These are phyloP conservation scores for Solanum pennellii DNA, from an alignment of 257 asterid genomes.

Conservation along the genomic window DNA sequence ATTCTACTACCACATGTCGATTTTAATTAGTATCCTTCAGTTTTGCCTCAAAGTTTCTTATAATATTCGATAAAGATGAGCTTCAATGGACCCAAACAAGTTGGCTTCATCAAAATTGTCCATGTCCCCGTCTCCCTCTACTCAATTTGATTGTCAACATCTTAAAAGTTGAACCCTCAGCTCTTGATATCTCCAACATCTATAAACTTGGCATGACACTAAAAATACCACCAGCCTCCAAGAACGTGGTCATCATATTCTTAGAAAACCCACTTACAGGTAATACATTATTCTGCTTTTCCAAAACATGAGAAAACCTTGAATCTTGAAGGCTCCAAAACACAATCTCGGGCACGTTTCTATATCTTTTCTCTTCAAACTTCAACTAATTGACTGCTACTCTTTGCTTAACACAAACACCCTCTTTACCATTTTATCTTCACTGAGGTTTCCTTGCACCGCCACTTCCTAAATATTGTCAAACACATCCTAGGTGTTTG, in stretches of 20 bases:
- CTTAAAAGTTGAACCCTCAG: too few species aligned
- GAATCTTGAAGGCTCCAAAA: constrained; percentile 53
- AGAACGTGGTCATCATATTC: constrained; percentile 34
- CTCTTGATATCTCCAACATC: too few species aligned
- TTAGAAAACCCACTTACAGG: constrained; percentile 43
- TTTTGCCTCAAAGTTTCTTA: too few species aligned
- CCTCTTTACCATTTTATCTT: neutral
- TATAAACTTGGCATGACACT: neutral
- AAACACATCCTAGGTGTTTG: constrained; percentile 2
- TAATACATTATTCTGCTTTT: constrained; percentile 33
- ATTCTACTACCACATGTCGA: too few species aligned
- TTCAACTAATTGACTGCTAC: constrained; percentile 33
- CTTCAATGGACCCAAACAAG: too few species aligned
- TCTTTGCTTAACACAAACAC: neutral
- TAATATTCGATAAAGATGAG: too few species aligned
- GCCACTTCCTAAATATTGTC: constrained; percentile 4
- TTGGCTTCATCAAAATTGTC: too few species aligned
- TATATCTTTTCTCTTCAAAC: constrained; percentile 25
- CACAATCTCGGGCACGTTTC: constrained; percentile 40
- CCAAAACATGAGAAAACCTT: constrained; percentile 31
- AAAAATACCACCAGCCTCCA: constrained; percentile 31
- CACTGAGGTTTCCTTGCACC: neutral
- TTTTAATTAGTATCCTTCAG: too few species aligned
- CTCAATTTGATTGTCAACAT: too few species aligned
- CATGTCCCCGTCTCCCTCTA: too few species aligned